These are phyloP conservation scores for Primulina tabacum DNA, from an alignment of 257 asterid species.

Conservation along the genomic window DNA sequence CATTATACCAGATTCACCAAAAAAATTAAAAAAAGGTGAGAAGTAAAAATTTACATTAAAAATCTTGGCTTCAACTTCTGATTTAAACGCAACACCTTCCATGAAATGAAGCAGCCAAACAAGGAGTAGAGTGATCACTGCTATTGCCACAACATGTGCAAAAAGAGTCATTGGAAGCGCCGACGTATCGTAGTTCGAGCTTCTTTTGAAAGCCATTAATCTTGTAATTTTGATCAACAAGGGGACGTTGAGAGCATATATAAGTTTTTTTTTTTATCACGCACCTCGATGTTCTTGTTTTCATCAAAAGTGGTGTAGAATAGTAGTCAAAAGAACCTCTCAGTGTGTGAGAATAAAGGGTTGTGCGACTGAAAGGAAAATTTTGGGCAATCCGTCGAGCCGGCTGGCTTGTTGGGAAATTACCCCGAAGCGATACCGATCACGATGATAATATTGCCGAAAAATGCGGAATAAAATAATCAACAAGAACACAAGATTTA, in stretches of 20 bases:
- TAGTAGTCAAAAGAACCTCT: too few relatives aligned
- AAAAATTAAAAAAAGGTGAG: not conserved
- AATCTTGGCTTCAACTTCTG: constrained; percentile 40
- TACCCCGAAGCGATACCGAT: too few relatives aligned
- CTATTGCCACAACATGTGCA: constrained; percentile 46
- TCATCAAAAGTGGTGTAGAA: too few relatives aligned
- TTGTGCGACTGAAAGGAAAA: too few relatives aligned
- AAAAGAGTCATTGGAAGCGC: constrained; percentile 35
- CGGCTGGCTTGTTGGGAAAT: too few relatives aligned
- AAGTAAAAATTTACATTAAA: constrained; percentile 42
- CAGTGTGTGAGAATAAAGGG: too few relatives aligned
- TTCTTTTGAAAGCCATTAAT: constrained; percentile 34
- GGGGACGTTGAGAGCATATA: too few relatives aligned
- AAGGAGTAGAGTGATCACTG: constrained; percentile 35
- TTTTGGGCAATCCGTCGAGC: not conserved
- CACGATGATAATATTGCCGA: too few relatives aligned
- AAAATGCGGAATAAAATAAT: too few relatives aligned
- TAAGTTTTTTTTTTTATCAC: too few relatives aligned
- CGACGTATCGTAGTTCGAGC: constrained; percentile 26
- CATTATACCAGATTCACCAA: not conserved
- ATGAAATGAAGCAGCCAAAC: constrained; percentile 66
- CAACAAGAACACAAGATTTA: too few relatives aligned
- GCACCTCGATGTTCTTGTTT: too few relatives aligned
- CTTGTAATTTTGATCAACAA: not conserved
- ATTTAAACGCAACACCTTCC: constrained; percentile 48